Conservation (phyloP, 1,284 basidiomycete genomes). For the Fistulina hepatica region DNA sequence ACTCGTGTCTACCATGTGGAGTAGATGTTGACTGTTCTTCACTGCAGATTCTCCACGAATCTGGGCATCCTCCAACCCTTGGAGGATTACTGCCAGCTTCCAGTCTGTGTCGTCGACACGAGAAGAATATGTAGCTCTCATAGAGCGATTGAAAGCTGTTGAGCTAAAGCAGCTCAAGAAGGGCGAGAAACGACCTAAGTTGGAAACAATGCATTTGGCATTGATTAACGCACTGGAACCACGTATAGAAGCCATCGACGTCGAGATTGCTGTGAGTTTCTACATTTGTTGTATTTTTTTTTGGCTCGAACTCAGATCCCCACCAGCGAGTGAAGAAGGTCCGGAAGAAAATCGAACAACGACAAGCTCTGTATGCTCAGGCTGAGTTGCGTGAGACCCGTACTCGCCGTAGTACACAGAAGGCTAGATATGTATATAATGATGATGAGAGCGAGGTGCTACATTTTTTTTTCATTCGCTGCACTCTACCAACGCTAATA, state of each 20-base stretch:
- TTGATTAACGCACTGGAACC: slow-evolving; percentile 50
- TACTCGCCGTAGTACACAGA: slow-evolving; percentile 55
- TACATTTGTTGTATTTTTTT: slow-evolving; percentile 7
- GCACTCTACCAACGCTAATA: slow-evolving; percentile 1
- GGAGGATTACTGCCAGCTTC: slow-evolving; percentile 71
- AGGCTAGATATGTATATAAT: slow-evolving; percentile 65
- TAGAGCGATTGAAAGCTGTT: slow-evolving; percentile 47
- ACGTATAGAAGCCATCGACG: slow-evolving; percentile 53
- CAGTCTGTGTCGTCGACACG: slow-evolving; percentile 54
- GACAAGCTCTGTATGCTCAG: slow-evolving; percentile 51
- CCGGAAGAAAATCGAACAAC: slow-evolving; percentile 58
- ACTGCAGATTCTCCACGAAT: slow-evolving; percentile 63
- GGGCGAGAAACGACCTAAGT: slow-evolving; percentile 38
- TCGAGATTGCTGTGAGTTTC: slow-evolving; percentile 54
- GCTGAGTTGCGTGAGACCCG: slow-evolving; percentile 68
- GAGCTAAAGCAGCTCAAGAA: slow-evolving; percentile 37
- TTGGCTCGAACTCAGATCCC: slow-evolving; percentile 16
- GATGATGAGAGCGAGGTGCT: slow-evolving; percentile 53
- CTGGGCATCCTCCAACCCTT: slow-evolving; percentile 72
- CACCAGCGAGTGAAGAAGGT: slow-evolving; percentile 55
- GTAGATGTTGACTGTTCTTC: slow-evolving; percentile 22
- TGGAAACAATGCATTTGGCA: slow-evolving; percentile 46
- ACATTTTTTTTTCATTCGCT: slow-evolving; percentile 4
- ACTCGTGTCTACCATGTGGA: slow-evolving; percentile 13
- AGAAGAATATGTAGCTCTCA: slow-evolving; percentile 53